Percentiles rank a stretch among this genome's conserved stretches.
Conservation (phyloP, 208 protist species). For the Trypanosoma boissoni region DNA sequence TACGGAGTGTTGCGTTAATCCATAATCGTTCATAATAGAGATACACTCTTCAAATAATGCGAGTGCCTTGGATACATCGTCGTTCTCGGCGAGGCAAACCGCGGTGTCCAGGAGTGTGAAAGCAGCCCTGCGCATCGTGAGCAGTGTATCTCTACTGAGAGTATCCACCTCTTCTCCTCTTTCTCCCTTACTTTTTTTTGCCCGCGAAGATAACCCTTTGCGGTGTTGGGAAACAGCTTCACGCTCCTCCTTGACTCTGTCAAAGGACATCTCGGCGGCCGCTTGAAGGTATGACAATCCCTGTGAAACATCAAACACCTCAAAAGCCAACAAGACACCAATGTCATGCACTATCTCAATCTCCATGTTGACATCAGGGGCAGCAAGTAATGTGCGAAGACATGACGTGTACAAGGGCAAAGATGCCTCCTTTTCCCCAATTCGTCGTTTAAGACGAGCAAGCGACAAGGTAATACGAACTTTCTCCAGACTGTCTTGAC, state of each 20-base stretch:
- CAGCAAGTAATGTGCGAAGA: constrained; percentile 46
- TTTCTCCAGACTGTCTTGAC: constrained; percentile 32
- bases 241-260: constrained; percentile 44
- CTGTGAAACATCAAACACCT: constrained; percentile 33
- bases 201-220: too few species aligned
- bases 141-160: too few species aligned
- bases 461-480: constrained; percentile 40
- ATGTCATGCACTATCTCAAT: constrained; percentile 60
- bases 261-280: constrained; percentile 45
- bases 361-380: constrained; percentile 46
- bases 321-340: constrained; percentile 53
- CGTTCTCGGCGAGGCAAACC: constrained; percentile 41
- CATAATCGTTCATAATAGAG: constrained; percentile 41
- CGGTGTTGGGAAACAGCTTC: neutral
- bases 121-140: constrained; percentile 45
- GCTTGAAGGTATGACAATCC: constrained; percentile 67
- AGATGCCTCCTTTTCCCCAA: constrained; percentile 41
- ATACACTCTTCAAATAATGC: constrained; percentile 58
- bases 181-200: neutral
- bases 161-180: constrained; percentile 9
- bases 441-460: constrained; percentile 54
- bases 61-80: constrained; percentile 46
- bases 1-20: constrained; percentile 34
- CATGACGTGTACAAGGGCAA: constrained; percentile 57
- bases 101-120: constrained; percentile 58